A percentile compares a stretch with the other conserved stretches of the same genome.
These are phyloP conservation scores for Linnemannia zychae DNA, from an alignment of 192 early-diverging fungal genomes.

Conservation along the genomic window DNA sequence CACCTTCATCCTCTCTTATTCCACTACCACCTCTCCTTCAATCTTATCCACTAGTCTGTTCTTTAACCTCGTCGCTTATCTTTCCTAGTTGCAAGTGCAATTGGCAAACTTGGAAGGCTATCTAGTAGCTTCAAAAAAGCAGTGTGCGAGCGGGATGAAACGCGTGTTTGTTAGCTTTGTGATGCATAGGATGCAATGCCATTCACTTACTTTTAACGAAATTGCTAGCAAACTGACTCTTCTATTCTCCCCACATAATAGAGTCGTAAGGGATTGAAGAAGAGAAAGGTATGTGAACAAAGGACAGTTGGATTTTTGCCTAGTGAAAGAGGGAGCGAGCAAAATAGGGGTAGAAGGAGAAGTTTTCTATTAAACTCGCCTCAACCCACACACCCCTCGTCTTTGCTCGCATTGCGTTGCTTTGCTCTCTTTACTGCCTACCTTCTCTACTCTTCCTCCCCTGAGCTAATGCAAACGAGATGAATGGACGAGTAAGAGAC, in stretches of 20 bases:
- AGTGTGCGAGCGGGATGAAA: neutral
- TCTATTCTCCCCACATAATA: neutral
- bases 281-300: neutral
- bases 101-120: neutral
- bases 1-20: neutral
- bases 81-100: neutral
- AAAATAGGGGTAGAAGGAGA: too few species aligned
- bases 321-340: neutral
- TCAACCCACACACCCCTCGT: too few species aligned
- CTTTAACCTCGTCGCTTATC: neutral
- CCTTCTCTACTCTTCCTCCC: too few species aligned
- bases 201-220: neutral
- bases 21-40: neutral
- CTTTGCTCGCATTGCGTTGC: too few species aligned
- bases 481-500: too few species aligned
- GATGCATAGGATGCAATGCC: neutral
- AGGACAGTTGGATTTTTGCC: neutral
- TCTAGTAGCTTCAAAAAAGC: neutral
- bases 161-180: neutral
- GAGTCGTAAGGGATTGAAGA: neutral
- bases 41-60: neutral
- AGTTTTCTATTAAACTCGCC: too few species aligned
- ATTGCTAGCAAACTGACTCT: neutral
- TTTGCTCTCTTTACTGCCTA: too few species aligned
- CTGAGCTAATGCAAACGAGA: too few species aligned